phyloP scores from a whole-genome alignment of 345 rosid genomes.

The Acer campestre region DNA sequence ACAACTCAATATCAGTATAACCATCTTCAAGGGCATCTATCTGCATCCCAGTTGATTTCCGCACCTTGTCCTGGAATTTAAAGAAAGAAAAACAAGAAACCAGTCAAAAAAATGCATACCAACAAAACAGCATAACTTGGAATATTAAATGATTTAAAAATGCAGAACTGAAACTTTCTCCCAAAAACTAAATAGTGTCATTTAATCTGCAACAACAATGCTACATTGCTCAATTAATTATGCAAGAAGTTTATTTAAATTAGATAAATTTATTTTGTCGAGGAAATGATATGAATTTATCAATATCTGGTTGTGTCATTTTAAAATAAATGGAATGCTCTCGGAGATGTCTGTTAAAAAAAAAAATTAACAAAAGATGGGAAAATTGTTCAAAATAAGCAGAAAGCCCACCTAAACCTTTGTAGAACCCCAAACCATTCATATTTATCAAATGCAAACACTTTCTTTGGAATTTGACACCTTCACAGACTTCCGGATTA shows the following conservation, averaged over 20 bases:
- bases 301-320: no score
- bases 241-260: neutral
- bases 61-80: conserved; percentile 68
- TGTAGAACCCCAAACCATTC: no score
- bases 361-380: no score
- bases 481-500: no score
- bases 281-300: neutral
- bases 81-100: conserved; percentile 8
- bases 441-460: no score
- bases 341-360: no score
- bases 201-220: neutral
- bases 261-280: neutral
- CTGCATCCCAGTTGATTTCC: conserved; percentile 81
- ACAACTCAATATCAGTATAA: conserved; percentile 71
- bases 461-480: no score
- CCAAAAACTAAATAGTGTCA: neutral
- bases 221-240: neutral
- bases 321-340: no score
- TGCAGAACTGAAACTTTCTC: neutral
- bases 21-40: conserved; percentile 86
- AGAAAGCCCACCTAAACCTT: no score
- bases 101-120: neutral
- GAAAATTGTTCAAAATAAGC: no score
- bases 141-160: conserved; percentile 2
- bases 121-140: neutral